Percentiles rank a stretch among this genome's conserved stretches.
Conservation (phyloP, 2,329 filamentous ascomycete species). For the Exophiala alcalophila region DNA sequence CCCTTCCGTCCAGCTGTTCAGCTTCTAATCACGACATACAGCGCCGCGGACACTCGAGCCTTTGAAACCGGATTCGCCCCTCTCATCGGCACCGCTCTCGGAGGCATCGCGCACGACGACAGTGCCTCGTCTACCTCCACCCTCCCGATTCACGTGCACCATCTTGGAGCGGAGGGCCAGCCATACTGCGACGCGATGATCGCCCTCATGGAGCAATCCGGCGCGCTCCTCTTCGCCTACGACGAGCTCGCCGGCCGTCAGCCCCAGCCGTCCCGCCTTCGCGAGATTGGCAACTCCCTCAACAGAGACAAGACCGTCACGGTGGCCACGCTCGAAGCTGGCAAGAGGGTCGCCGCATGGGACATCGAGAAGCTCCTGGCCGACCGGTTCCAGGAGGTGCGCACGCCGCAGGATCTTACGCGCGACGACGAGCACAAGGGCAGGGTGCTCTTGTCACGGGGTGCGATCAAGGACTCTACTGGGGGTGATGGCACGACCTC, state of each 20-base stretch:
- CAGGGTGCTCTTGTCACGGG: conserved; percentile 16
- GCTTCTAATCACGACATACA: background rate
- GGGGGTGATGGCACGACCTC: no score
- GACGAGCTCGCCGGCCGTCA: conserved; percentile 13
- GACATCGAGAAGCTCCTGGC: conserved; percentile 19
- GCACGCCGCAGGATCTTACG: conserved; percentile 7
- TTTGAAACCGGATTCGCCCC: conserved; percentile 20
- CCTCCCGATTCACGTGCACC: conserved; percentile 10
- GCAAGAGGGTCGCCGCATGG: conserved; percentile 10
- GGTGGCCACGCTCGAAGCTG: conserved; percentile 15
- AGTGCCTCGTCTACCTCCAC: background rate
- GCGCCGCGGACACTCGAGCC: conserved; percentile 4
- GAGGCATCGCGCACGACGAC: conserved; percentile 5
- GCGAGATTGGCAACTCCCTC: conserved; percentile 14
- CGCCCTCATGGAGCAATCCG: conserved; percentile 17
- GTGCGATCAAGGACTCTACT: conserved; percentile 1
- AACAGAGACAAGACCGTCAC: conserved; percentile 17
- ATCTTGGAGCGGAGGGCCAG: conserved; percentile 20
- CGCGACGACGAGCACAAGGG: conserved; percentile 20
- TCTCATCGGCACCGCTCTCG: conserved; percentile 16
- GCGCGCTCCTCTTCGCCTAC: conserved; percentile 15
- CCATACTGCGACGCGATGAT: conserved; percentile 14
- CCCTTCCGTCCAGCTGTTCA: background rate
- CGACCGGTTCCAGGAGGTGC: conserved; percentile 19
- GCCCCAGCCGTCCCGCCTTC: conserved; percentile 8